Conservation (phyloP, 2,329 filamentous ascomycete species). For the Sclerotinia minor region DNA sequence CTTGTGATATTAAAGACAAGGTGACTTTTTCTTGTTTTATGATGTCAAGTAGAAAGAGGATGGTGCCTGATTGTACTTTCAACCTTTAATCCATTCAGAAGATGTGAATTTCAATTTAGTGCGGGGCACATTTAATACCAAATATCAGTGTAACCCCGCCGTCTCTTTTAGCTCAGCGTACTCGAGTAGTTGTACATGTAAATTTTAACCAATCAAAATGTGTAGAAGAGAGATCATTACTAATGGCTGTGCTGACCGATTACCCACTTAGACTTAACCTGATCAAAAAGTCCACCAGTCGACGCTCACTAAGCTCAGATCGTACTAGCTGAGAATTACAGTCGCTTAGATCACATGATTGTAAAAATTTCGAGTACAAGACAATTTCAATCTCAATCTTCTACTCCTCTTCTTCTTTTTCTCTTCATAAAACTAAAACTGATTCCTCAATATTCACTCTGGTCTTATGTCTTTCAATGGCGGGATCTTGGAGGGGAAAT, state of each 20-base stretch:
- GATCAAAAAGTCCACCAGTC: not conserved
- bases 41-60: slow-evolving; percentile 11
- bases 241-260: not conserved
- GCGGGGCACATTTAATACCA: slow-evolving; percentile 2
- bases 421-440: slow-evolving; percentile 48
- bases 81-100: slow-evolving; percentile 13
- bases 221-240: too few relatives aligned
- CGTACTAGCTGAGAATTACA: not conserved
- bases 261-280: not conserved
- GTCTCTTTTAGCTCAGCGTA: not conserved
- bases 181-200: too few relatives aligned
- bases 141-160: not conserved
- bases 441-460: slow-evolving; percentile 66
- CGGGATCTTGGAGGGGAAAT: slow-evolving; percentile 66
- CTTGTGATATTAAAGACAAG: too few relatives aligned
- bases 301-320: too few relatives aligned
- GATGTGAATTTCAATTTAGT: slow-evolving; percentile 9
- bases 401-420: slow-evolving; percentile 29
- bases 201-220: not conserved
- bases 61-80: not conserved
- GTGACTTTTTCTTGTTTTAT: not conserved
- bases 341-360: slow-evolving; percentile 18
- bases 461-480: slow-evolving; percentile 57
- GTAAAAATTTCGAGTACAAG: slow-evolving; percentile 10
- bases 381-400: not conserved